Evolutionary conservation across 768 basidiomycete species (phyloP).

Genomic region (Asterophora lycoperdoides): DNA sequence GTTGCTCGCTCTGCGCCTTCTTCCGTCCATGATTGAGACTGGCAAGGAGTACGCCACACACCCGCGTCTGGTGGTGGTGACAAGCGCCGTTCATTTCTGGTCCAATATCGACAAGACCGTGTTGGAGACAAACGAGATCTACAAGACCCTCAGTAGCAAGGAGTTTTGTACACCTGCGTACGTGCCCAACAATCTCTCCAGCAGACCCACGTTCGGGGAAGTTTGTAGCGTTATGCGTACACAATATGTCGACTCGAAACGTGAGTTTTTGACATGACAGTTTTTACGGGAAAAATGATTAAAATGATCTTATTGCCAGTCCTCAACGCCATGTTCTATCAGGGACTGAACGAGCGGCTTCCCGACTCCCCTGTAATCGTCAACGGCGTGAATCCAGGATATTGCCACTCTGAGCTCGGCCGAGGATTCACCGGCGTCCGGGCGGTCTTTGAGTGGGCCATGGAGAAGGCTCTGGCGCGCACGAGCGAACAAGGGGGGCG

Average conservation of each 20-base stretch:
- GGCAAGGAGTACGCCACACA: conserved; percentile 25
- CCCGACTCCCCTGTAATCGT: conserved; percentile 26
- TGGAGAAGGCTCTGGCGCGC: conserved; percentile 29
- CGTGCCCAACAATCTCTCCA: background rate
- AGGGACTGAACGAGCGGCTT: conserved; percentile 31
- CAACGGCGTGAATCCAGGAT: conserved; percentile 38
- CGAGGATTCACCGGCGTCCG: conserved; percentile 20
- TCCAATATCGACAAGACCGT: conserved; percentile 26
- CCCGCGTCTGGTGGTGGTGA: conserved; percentile 38
- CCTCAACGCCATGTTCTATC: conserved; percentile 36
- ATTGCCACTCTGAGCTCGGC: conserved; percentile 34
- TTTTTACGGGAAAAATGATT: background rate
- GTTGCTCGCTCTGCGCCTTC: conserved; percentile 36
- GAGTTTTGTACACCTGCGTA: conserved; percentile 20
- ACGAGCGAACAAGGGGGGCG: conserved; percentile 15
- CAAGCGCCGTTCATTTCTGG: conserved; percentile 39
- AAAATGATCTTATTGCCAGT: conserved; percentile 23
- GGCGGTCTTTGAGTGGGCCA: conserved; percentile 16
- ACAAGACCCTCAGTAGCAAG: conserved; percentile 26
- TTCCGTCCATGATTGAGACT: conserved; percentile 40
- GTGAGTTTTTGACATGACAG: conserved; percentile 19
- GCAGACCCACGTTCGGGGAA: background rate
- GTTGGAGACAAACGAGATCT: conserved; percentile 10
- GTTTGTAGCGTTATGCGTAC: background rate
- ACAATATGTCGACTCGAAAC: conserved; percentile 33